Conservation (phyloP, 139 green algal genomes). For the Auxenochlorella protothecoides region DNA sequence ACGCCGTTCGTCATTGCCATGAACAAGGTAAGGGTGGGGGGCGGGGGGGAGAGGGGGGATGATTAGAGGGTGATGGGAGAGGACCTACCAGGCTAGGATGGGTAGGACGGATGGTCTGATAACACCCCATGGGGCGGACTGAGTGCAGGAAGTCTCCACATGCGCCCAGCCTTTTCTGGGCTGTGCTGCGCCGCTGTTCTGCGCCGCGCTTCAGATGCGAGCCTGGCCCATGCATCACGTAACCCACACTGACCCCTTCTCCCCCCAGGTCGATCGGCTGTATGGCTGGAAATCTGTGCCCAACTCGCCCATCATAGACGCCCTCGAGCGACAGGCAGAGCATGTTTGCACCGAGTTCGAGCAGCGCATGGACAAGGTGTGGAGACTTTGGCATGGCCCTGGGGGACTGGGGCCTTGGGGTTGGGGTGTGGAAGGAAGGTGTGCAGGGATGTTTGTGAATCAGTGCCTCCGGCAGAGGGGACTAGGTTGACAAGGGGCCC, state of each 20-base stretch:
- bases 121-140: too few species aligned
- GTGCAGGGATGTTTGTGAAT: too few species aligned
- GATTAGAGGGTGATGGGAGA: too few species aligned
- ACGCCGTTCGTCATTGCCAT: constrained; percentile 97
- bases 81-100: too few species aligned
- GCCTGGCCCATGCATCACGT: background rate
- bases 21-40: constrained; percentile 72
- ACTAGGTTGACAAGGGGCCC: too few species aligned
- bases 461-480: too few species aligned
- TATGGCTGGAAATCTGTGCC: constrained; percentile 78
- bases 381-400: too few species aligned
- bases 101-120: too few species aligned
- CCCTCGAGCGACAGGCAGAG: constrained; percentile 20
- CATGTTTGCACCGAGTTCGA: constrained; percentile 54
- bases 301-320: constrained; percentile 64
- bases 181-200: background rate
- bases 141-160: too few species aligned
- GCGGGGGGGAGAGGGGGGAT: background rate
- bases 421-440: too few species aligned
- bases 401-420: too few species aligned
- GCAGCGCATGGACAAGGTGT: constrained; percentile 15
- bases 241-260: background rate
- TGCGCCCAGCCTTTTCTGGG: background rate
- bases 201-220: background rate
- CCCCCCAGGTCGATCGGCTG: constrained; percentile 68